Conservation (phyloP, 495 filamentous ascomycete species). For the Chaetomium fimeti region DNA sequence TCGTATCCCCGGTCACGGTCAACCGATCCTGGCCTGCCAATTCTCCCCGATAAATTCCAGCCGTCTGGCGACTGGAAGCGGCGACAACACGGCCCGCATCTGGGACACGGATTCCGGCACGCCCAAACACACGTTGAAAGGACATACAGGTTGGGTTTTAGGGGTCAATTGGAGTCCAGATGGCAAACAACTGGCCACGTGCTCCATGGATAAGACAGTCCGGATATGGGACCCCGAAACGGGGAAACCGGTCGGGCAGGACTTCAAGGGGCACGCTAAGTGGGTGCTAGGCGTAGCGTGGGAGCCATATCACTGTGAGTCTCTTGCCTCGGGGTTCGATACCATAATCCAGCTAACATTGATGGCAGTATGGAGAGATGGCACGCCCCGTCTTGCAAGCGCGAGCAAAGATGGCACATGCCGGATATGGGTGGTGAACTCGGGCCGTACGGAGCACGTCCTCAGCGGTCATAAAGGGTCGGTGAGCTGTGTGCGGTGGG, state of each 20-base stretch:
- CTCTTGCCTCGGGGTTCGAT: no score
- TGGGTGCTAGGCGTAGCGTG: constrained; percentile 87
- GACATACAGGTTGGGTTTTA: constrained; percentile 91
- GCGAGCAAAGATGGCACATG: constrained; percentile 89
- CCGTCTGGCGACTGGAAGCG: constrained; percentile 82
- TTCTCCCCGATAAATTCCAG: constrained; percentile 83
- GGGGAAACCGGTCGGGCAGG: constrained; percentile 69
- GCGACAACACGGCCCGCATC: constrained; percentile 87
- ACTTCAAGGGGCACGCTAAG: constrained; percentile 86
- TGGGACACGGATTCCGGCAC: constrained; percentile 97
- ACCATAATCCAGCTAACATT: not conserved
- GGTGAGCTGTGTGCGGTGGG: constrained; percentile 92
- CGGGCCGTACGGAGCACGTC: constrained; percentile 73
- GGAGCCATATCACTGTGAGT: constrained; percentile 79
- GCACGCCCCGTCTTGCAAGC: constrained; percentile 76
- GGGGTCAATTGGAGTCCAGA: constrained; percentile 85
- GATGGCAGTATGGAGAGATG: constrained; percentile 57
- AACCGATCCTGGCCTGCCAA: constrained; percentile 82
- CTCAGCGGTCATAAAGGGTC: constrained; percentile 85
- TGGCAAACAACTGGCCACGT: constrained; percentile 77
- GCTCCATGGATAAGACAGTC: constrained; percentile 90
- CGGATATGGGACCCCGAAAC: constrained; percentile 86
- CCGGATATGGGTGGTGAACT: constrained; percentile 81
- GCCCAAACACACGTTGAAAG: constrained; percentile 82
- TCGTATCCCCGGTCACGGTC: constrained; percentile 85